phyloP scores from a whole-genome alignment of 345 rosid genomes.

The Euphorbia pulcherrima region DNA sequence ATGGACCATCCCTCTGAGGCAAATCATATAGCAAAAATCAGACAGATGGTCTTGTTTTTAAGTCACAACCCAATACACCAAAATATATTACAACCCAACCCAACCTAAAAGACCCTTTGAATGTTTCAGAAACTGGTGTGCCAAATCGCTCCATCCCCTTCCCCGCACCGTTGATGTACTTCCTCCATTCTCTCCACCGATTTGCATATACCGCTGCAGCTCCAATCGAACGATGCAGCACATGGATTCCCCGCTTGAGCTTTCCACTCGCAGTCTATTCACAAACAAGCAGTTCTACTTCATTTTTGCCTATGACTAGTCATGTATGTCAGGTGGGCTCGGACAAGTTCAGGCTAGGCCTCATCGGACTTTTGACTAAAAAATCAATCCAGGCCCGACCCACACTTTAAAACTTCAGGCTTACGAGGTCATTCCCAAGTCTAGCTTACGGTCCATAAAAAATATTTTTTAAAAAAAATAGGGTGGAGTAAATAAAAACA shows the following conservation, averaged over 20 bases:
- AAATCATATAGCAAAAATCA: conserved; percentile 42
- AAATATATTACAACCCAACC: conserved; percentile 24
- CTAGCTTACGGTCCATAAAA: too few species aligned
- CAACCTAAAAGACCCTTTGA: too few species aligned
- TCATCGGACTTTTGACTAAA: too few species aligned
- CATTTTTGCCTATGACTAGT: neutral
- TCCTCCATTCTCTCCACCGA: conserved; percentile 34
- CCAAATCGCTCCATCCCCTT: conserved; percentile 55
- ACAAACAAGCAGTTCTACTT: neutral
- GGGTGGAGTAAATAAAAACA: too few species aligned
- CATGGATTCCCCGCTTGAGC: conserved; percentile 35
- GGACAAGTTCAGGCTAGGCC: too few species aligned
- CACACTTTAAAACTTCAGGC: too few species aligned
- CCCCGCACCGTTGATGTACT: conserved; percentile 35
- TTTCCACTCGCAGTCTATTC: conserved; percentile 36
- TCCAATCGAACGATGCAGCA: conserved; percentile 37
- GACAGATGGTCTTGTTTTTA: conserved; percentile 29
- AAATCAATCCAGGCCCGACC: too few species aligned
- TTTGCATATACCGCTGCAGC: conserved; percentile 35
- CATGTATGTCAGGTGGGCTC: too few species aligned
- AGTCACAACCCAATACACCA: conserved; percentile 9
- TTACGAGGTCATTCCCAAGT: too few species aligned
- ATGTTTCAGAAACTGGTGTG: conserved; percentile 62
- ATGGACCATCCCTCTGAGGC: conserved; percentile 36
- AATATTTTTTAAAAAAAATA: too few species aligned